phyloP scores from a whole-genome alignment of 306 rosid species.

The Parietaria judaica region DNA sequence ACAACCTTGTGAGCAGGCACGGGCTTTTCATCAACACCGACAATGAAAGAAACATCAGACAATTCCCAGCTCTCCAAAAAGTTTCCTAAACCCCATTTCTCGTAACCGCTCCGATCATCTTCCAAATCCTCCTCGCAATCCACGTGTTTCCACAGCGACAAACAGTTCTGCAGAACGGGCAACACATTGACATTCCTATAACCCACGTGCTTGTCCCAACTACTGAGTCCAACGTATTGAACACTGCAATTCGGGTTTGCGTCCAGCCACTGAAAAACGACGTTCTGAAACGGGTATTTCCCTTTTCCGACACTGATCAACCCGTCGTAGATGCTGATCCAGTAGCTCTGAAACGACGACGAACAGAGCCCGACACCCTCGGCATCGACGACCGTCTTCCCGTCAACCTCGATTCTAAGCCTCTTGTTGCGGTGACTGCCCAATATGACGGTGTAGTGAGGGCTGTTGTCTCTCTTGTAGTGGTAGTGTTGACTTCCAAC shows the following conservation, averaged over 20 bases:
- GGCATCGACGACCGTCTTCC: slow-evolving; percentile 70
- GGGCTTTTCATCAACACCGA: slow-evolving; percentile 53
- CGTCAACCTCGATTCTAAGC: slow-evolving; percentile 69
- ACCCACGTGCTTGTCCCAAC: slow-evolving; percentile 95
- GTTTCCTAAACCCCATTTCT: slow-evolving; percentile 70
- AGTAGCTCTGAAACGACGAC: slow-evolving; percentile 78
- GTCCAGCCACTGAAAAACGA: slow-evolving; percentile 89
- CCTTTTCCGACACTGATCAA: slow-evolving; percentile 84
- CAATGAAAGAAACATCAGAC: slow-evolving; percentile 55
- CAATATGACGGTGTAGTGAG: slow-evolving; percentile 84
- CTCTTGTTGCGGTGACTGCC: slow-evolving; percentile 89
- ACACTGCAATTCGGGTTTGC: slow-evolving; percentile 61
- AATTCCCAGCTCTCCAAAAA: slow-evolving; percentile 80
- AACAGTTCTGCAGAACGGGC: slow-evolving; percentile 48
- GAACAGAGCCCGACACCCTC: slow-evolving; percentile 73
- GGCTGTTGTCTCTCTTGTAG: slow-evolving; percentile 76
- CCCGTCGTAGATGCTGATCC: slow-evolving; percentile 90
- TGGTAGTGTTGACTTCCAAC: slow-evolving; percentile 92
- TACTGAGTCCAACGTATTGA: slow-evolving; percentile 86
- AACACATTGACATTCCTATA: slow-evolving; percentile 76
- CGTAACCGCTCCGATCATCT: slow-evolving; percentile 36
- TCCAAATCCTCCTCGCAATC: slow-evolving; percentile 38
- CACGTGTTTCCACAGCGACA: slow-evolving; percentile 53
- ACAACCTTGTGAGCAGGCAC: slow-evolving; percentile 89
- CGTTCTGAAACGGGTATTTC: slow-evolving; percentile 71